phyloP scores from a whole-genome alignment of 768 basidiomycete species.

The Pisolithus sp. region DNA sequence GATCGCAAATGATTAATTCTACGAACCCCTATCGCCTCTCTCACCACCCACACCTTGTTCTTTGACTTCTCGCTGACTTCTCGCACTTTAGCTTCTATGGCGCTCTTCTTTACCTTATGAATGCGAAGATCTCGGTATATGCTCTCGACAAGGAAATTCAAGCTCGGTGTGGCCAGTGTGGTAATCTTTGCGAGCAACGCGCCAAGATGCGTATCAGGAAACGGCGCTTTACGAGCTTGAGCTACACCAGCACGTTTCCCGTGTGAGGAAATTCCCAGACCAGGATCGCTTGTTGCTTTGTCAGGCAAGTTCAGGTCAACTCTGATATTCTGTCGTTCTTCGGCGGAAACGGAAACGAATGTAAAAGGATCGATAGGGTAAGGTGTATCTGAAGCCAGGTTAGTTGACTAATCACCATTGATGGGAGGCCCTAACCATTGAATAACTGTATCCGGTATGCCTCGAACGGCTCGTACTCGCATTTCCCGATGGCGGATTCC shows the following conservation, averaged over 20 bases:
- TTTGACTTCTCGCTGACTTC: slow-evolving; percentile 74
- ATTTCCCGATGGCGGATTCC: slow-evolving; percentile 63
- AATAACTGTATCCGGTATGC: slow-evolving; percentile 74
- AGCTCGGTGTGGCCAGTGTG: slow-evolving; percentile 51
- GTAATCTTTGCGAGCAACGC: slow-evolving; percentile 59
- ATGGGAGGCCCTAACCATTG: slow-evolving; percentile 54
- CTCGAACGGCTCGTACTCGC: slow-evolving; percentile 64
- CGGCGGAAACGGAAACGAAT: slow-evolving; percentile 48
- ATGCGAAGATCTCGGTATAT: slow-evolving; percentile 62
- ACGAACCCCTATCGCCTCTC: slow-evolving; percentile 19
- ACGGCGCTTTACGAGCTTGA: slow-evolving; percentile 45
- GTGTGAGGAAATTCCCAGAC: slow-evolving; percentile 12
- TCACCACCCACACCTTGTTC: slow-evolving; percentile 68
- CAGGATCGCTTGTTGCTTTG: slow-evolving; percentile 20
- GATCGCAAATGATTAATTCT: neutral
- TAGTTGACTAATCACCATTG: slow-evolving; percentile 1
- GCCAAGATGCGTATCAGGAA: slow-evolving; percentile 62
- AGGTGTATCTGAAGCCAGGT: slow-evolving; percentile 51
- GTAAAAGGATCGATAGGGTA: slow-evolving; percentile 74
- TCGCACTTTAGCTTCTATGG: slow-evolving; percentile 73
- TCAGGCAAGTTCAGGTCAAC: slow-evolving; percentile 34
- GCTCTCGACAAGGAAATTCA: slow-evolving; percentile 64
- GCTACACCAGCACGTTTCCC: slow-evolving; percentile 20
- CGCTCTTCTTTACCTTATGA: slow-evolving; percentile 77
- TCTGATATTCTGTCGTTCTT: slow-evolving; percentile 24